Conservation (phyloP, 2,329 filamentous ascomycete species). For the Aspergillus sp. region DNA sequence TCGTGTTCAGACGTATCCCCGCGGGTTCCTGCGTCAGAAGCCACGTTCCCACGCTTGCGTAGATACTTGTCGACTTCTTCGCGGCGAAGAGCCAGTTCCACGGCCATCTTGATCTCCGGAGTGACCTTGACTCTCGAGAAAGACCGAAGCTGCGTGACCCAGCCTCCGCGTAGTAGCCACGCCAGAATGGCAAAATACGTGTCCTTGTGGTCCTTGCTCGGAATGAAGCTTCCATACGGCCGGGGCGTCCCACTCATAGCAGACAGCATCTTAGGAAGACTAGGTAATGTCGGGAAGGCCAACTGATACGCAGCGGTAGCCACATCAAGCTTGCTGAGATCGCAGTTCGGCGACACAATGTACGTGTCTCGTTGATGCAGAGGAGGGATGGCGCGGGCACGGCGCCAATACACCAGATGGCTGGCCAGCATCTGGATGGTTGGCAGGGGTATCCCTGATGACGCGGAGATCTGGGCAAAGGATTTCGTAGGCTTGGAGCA, state of each 20-base stretch:
- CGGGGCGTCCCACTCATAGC: conserved; percentile 76
- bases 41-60: conserved; percentile 24
- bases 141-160: conserved; percentile 89
- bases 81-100: conserved; percentile 68
- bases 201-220: conserved; percentile 81
- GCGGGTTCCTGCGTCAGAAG: conserved; percentile 17
- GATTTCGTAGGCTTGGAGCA: conserved; percentile 61
- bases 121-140: conserved; percentile 87
- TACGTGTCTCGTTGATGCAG: conserved; percentile 88
- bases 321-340: conserved; percentile 67
- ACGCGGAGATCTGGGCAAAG: conserved; percentile 68
- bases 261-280: conserved; percentile 82
- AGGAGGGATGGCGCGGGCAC: conserved; percentile 86
- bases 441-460: conserved; percentile 65
- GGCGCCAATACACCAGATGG: conserved; percentile 94
- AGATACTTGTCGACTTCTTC: conserved; percentile 55
- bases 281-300: conserved; percentile 78
- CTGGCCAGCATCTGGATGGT: conserved; percentile 86
- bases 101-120: conserved; percentile 77
- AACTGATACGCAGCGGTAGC: conserved; percentile 72
- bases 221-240: conserved; percentile 79
- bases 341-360: conserved; percentile 85
- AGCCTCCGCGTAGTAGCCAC: conserved; percentile 88
- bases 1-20: conserved; percentile 12
- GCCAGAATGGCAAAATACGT: conserved; percentile 88